Evolutionary conservation across 148 eudicot genomes (phyloP).

Genomic region (Diospyros kaki): DNA sequence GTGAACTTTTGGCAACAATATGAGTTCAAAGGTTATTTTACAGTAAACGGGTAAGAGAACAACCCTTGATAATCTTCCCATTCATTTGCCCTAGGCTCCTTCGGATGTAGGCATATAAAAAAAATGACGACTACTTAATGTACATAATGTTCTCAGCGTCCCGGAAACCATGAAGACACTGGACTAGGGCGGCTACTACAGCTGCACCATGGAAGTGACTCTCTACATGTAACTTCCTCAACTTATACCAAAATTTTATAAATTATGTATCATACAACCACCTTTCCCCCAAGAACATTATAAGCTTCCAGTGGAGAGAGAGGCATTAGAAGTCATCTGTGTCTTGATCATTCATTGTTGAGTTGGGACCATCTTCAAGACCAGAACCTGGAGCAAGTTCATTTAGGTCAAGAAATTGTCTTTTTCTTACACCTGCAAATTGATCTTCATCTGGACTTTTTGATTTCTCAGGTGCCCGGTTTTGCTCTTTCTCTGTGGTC

Average conservation of each 20-base stretch:
- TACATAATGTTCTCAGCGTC: slow-evolving; percentile 20
- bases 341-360: slow-evolving; percentile 55
- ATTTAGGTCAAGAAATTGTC: slow-evolving; percentile 82
- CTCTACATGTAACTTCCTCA: slow-evolving; percentile 16
- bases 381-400: slow-evolving; percentile 87
- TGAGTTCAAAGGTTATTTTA: slow-evolving; percentile 25
- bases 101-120: slow-evolving; percentile 20
- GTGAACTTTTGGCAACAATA: slow-evolving; percentile 7
- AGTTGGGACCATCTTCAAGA: slow-evolving; percentile 72
- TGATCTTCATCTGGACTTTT: slow-evolving; percentile 42
- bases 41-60: slow-evolving; percentile 12
- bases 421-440: slow-evolving; percentile 29
- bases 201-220: slow-evolving; percentile 12
- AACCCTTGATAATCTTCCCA: slow-evolving; percentile 17
- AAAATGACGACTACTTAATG: slow-evolving; percentile 27
- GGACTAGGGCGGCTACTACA: slow-evolving; percentile 11
- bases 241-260: slow-evolving; percentile 14
- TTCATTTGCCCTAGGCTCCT: slow-evolving; percentile 10
- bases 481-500: slow-evolving; percentile 28
- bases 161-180: slow-evolving; percentile 19
- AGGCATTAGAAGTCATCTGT: slow-evolving; percentile 28
- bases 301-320: not conserved
- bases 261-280: slow-evolving; percentile 15
- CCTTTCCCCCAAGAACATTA: slow-evolving; percentile 2
- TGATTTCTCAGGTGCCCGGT: slow-evolving; percentile 18